Evolutionary conservation across 352 stramenopile species (phyloP).

Genomic region (Globisporangium paroecandrum): DNA sequence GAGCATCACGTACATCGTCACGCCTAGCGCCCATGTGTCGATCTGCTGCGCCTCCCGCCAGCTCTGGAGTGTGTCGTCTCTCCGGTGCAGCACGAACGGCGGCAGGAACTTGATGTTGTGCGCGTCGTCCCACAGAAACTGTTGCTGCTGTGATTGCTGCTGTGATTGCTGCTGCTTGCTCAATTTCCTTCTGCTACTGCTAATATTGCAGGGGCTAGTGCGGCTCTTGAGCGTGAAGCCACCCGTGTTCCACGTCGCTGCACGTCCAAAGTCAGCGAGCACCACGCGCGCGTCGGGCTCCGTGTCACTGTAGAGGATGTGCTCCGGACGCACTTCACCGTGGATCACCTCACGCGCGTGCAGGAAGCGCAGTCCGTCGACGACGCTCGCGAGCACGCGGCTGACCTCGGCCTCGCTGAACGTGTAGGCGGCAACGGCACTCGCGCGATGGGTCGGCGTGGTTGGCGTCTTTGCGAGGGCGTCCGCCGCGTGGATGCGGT

Average conservation of each 20-base stretch:
- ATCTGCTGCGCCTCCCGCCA: slow-evolving; percentile 65
- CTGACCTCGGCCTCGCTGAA: slow-evolving; percentile 59
- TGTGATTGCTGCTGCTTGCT: neutral
- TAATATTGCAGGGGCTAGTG: neutral
- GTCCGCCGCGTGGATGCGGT: slow-evolving; percentile 24
- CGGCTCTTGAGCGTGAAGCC: slow-evolving; percentile 29
- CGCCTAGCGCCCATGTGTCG: slow-evolving; percentile 69
- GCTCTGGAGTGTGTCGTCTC: slow-evolving; percentile 26
- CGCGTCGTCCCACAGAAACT: slow-evolving; percentile 56
- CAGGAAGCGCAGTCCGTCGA: slow-evolving; percentile 50
- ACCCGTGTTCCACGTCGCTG: slow-evolving; percentile 30
- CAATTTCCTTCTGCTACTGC: neutral
- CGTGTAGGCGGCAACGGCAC: slow-evolving; percentile 13
- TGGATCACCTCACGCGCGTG: slow-evolving; percentile 53
- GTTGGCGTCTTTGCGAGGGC: neutral
- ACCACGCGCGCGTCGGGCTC: slow-evolving; percentile 63
- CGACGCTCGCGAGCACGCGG: slow-evolving; percentile 40
- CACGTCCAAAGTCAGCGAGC: slow-evolving; percentile 63
- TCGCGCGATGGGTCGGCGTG: neutral
- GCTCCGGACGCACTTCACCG: slow-evolving; percentile 66
- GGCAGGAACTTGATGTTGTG: slow-evolving; percentile 65
- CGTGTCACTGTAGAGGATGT: slow-evolving; percentile 66
- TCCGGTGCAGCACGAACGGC: slow-evolving; percentile 43
- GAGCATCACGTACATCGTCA: slow-evolving; percentile 71
- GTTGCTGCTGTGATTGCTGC: neutral